Evolutionary conservation across 139 green algal genomes (phyloP), one percentile per base, ranked within the genome.

Genomic region (Dunaliella sp.): DNA sequence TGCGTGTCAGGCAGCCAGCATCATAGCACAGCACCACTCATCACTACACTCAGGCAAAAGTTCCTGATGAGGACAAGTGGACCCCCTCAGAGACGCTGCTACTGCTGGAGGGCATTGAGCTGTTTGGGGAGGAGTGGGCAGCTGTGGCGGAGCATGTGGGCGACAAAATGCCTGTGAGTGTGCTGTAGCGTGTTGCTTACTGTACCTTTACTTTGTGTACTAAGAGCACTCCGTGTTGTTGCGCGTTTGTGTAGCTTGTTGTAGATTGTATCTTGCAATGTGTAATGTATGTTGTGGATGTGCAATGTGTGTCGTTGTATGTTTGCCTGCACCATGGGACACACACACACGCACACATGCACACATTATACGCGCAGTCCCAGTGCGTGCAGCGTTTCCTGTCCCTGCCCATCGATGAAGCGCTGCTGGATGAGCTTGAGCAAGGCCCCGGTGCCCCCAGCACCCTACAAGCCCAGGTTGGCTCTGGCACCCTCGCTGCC

Each of bases 321-420:
- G n/a, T n/a, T n/a, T n/a, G n/a, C n/a, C n/a, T n/a, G n/a, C n/a
- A n/a, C n/a, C n/a, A n/a, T n/a, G n/a, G n/a, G n/a, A n/a, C n/a
- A n/a, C n/a, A n/a, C n/a, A n/a, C n/a, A n/a, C n/a, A n/a, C n/a
- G n/a, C n/a, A n/a, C n/a, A n/a, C n/a, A n/a, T n/a, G n/a, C n/a
- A 28, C 77, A 48, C 25, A 34, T 25, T 36, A 1, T 31, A 26
- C 33, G 31, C 48, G n/a, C 92, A 93, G 86, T 86, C 96, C 58
- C 90, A 98, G 88, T 99, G 97, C 90, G 89, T 98, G 34, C 82
- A 93, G 36, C 94, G 95, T 87, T 99, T 99, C 86, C 83, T 99
- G 82, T 86, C 90, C 88, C 85, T 99, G 87, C 95, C 97, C 31
- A 98, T 98, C 0, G 96, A 99, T 81, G 97, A 99, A 58, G 76